Base-by-base conservation (phyloP, 2,329 filamentous ascomycete genomes). In the Lasiodiplodia sp. region DNA sequence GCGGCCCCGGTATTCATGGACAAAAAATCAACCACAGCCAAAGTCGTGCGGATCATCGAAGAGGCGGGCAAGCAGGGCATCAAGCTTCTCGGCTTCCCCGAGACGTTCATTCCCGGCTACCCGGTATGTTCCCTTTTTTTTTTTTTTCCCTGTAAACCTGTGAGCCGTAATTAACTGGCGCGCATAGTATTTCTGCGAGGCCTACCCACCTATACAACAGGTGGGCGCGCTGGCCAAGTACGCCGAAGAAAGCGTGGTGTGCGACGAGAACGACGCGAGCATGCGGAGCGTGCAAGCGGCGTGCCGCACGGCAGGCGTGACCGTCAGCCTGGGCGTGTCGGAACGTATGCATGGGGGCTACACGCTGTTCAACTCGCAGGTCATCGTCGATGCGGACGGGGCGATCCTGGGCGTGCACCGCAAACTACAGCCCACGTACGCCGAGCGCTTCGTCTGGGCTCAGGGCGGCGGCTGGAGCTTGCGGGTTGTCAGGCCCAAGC, bases 1-100 rank as follows among this genome's bases (percentile, higher is more conserved):
- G 78, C 77, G 2, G 76, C 78, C 11, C 78, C 78, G 12, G 74
- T 78, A 12, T 80, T 75, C 70, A 80, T 80, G 78, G 70, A 80
- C 72, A 80, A 79, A 68, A 71, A 69, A 1, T 76, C 75, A 3
- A 79, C 77, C 2, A 76, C 76, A 55, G 72, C 71, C 56, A 79
- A 79, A 65, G 76, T 76, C 18, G 63, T 79, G 18, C 53, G 66
- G 8, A 71, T 80, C 49, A 78, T 80, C 51, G 75, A 78, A 68
- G 73, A 79, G 67, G 77, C 77, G 57, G 76, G 72, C 12, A 63
- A 70, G 23, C 71, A 75, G 23, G 71, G 74, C 8, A 70, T 79
- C 71, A 75, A 75, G 65, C 71, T 80, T 21, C 72, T 79, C 6
- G 77, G 78, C 4, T 80, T 79, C 57, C 77, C 78, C 3, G 78